phyloP scores from a whole-genome alignment of 805 yeast genomes.

The Isabelozyma gotoi region DNA sequence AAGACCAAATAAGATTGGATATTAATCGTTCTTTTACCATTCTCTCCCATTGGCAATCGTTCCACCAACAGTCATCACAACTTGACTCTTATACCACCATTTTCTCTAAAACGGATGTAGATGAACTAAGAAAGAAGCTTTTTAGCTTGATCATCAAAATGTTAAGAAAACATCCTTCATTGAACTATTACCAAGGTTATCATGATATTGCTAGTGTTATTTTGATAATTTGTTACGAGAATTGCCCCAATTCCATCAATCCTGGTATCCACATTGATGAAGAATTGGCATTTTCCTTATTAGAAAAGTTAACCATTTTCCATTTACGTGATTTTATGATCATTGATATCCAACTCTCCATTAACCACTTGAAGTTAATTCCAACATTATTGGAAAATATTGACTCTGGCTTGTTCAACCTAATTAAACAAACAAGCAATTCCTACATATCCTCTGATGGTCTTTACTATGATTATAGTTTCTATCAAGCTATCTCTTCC shows the following conservation, averaged over 20 bases:
- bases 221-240: conserved; percentile 47
- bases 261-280: conserved; percentile 19
- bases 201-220: conserved; percentile 82
- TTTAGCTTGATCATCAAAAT: conserved; percentile 48
- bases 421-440: conserved; percentile 38
- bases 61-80: conserved; percentile 8
- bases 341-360: conserved; percentile 61
- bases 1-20: conserved; percentile 77
- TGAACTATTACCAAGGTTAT: conserved; percentile 88
- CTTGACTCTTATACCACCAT: conserved; percentile 31
- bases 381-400: conserved; percentile 55
- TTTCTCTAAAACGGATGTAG: conserved; percentile 28
- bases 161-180: conserved; percentile 57
- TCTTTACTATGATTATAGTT: conserved; percentile 31
- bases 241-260: background rate
- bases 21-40: conserved; percentile 66
- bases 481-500: conserved; percentile 69
- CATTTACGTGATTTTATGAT: conserved; percentile 87
- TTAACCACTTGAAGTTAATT: conserved; percentile 64
- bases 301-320: conserved; percentile 56
- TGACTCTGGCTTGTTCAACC: conserved; percentile 46
- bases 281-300: conserved; percentile 35
- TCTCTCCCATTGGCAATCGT: conserved; percentile 27
- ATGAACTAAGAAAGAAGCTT: conserved; percentile 41
- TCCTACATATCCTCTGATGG: conserved; percentile 24